phyloP scores from a whole-genome alignment of 352 stramenopile species.

The Globisporangium parvum region DNA sequence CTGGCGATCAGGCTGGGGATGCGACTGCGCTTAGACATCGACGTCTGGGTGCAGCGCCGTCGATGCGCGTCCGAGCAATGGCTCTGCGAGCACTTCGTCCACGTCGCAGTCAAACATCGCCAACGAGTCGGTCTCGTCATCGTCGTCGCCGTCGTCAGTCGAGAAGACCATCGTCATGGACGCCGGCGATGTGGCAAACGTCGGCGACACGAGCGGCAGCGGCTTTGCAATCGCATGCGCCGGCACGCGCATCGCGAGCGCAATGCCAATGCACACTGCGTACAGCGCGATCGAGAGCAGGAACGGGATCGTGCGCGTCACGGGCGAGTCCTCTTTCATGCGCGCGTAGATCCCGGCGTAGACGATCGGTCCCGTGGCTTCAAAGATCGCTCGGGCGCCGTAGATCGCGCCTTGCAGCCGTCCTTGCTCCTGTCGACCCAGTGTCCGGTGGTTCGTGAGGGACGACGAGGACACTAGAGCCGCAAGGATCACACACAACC shows the following conservation, averaged over 20 bases:
- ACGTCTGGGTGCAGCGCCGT: conserved; percentile 21
- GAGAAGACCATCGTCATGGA: conserved; percentile 48
- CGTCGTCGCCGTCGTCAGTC: conserved; percentile 40
- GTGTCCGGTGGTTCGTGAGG: neutral
- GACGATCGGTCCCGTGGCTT: conserved; percentile 44
- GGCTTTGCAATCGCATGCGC: conserved; percentile 9
- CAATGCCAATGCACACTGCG: conserved; percentile 35
- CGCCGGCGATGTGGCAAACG: conserved; percentile 31
- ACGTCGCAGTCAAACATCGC: conserved; percentile 19
- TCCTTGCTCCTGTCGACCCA: conserved; percentile 46
- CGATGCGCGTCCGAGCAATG: conserved; percentile 26
- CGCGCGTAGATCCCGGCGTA: conserved; percentile 52
- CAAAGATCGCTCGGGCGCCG: conserved; percentile 52
- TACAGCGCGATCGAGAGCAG: conserved; percentile 49
- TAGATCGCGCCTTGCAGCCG: conserved; percentile 72
- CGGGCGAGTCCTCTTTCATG: conserved; percentile 37
- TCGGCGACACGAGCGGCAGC: conserved; percentile 32
- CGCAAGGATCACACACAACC: neutral
- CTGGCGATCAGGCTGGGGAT: too few relatives aligned
- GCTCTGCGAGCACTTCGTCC: conserved; percentile 37
- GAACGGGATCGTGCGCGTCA: conserved; percentile 53
- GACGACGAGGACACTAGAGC: neutral
- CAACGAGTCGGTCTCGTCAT: conserved; percentile 19
- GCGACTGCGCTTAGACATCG: conserved; percentile 8
- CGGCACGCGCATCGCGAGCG: conserved; percentile 31